Conservation (phyloP, 2,329 filamentous ascomycete species). For the Neurospora sp. region DNA sequence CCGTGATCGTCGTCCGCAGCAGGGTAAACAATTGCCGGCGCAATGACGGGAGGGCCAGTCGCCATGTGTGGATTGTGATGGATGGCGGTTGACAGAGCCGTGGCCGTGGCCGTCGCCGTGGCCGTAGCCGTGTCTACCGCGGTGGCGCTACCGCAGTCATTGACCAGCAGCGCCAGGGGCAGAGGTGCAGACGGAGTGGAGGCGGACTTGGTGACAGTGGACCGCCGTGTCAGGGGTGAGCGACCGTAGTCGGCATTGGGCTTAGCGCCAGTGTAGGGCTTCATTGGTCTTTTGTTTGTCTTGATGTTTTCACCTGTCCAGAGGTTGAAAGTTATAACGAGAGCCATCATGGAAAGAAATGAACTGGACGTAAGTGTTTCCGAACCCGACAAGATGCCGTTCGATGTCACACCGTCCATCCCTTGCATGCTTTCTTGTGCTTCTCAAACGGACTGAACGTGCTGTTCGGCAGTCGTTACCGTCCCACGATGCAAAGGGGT, state of each 20-base stretch:
- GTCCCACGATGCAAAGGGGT: not conserved
- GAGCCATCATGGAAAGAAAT: not conserved
- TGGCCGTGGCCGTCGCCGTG: not conserved
- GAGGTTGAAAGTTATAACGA: not conserved
- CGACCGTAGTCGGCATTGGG: not conserved
- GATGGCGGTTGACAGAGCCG: not conserved
- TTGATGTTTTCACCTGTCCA: not conserved
- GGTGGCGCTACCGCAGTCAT: not conserved
- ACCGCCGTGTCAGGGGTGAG: not conserved
- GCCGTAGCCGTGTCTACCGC: not conserved
- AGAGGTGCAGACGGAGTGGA: not conserved
- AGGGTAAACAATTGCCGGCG: slow-evolving; percentile 37
- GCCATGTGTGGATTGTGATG: slow-evolving; percentile 36
- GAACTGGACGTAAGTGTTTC: not conserved
- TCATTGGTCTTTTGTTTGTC: not conserved
- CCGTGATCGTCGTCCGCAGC: slow-evolving; percentile 30
- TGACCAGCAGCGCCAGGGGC: not conserved
- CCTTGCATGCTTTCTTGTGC: not conserved
- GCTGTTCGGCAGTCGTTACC: not conserved
- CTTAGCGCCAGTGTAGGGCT: not conserved
- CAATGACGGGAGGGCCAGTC: slow-evolving; percentile 45
- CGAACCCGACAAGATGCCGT: not conserved
- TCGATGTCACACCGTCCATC: not conserved
- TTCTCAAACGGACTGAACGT: not conserved
- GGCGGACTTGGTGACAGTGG: not conserved